Evolutionary conservation across 2,329 filamentous ascomycete species (phyloP).

Genomic region (Samsoniella hepiali): DNA sequence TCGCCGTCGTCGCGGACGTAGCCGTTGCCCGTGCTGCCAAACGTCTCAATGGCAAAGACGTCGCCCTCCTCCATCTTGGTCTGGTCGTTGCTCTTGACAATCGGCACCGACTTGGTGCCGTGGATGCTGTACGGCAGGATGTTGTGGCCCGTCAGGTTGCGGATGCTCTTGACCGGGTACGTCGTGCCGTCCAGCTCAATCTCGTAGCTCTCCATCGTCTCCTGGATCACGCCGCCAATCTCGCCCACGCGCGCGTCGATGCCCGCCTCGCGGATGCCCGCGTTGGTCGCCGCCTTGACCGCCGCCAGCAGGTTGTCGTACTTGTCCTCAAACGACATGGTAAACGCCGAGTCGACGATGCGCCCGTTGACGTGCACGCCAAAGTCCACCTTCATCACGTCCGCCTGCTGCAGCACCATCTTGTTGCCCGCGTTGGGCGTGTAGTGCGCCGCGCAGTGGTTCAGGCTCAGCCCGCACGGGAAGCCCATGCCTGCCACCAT

Average conservation of each 20-base stretch:
- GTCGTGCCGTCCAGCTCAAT: constrained; percentile 76
- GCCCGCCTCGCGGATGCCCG: constrained; percentile 78
- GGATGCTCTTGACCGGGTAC: constrained; percentile 78
- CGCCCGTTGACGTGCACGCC: constrained; percentile 77
- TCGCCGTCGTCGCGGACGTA: constrained; percentile 86
- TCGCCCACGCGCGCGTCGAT: constrained; percentile 89
- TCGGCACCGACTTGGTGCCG: constrained; percentile 88
- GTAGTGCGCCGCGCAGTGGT: constrained; percentile 83
- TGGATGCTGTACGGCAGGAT: constrained; percentile 89
- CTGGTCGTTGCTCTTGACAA: constrained; percentile 81
- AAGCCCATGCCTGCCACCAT: constrained; percentile 81
- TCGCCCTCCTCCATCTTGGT: constrained; percentile 99
- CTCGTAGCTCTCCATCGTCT: constrained; percentile 92
- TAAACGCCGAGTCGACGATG: constrained; percentile 81
- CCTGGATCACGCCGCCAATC: constrained; percentile 79
- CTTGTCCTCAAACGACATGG: constrained; percentile 68
- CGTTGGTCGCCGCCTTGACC: constrained; percentile 75
- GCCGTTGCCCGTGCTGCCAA: constrained; percentile 88
- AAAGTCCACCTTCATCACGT: constrained; percentile 82
- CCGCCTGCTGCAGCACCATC: constrained; percentile 64
- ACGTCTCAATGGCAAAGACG: constrained; percentile 93
- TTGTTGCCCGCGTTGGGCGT: constrained; percentile 86
- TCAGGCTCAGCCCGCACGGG: constrained; percentile 77
- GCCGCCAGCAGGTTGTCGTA: constrained; percentile 73
- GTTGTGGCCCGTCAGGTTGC: constrained; percentile 85